phyloP scores from a whole-genome alignment of 2,329 filamentous ascomycete species.

The Eurotiales sp. region DNA sequence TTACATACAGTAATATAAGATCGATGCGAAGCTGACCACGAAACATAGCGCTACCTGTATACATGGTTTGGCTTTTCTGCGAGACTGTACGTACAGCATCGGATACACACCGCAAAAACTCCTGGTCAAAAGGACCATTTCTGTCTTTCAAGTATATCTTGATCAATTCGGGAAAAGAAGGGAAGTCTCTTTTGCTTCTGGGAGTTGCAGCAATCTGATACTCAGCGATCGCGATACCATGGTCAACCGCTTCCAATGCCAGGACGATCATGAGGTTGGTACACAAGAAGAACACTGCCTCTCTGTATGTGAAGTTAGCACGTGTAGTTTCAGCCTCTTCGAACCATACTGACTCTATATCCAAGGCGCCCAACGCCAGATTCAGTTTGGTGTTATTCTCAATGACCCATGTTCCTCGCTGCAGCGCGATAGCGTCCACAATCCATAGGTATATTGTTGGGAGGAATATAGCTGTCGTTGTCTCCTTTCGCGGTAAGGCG shows the following conservation, averaged over 20 bases:
- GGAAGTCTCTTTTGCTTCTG: neutral
- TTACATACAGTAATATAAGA: conserved; percentile 58
- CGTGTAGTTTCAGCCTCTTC: too few species aligned
- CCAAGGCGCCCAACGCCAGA: conserved; percentile 59
- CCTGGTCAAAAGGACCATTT: conserved; percentile 49
- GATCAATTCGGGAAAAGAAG: conserved; percentile 22
- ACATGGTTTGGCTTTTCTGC: conserved; percentile 69
- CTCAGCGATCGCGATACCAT: conserved; percentile 62
- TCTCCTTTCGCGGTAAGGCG: conserved; percentile 56
- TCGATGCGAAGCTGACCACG: conserved; percentile 65
- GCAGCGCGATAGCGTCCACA: conserved; percentile 65
- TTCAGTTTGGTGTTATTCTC: conserved; percentile 64
- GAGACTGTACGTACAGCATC: conserved; percentile 58
- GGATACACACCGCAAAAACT: conserved; percentile 55
- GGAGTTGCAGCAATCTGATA: conserved; percentile 9
- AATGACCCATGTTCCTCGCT: conserved; percentile 69
- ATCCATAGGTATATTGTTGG: conserved; percentile 69
- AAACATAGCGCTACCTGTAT: conserved; percentile 67
- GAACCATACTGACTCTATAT: conserved; percentile 53
- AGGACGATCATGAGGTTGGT: conserved; percentile 69
- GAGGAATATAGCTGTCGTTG: conserved; percentile 56
- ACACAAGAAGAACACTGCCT: conserved; percentile 68
- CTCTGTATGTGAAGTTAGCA: too few species aligned
- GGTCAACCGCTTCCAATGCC: conserved; percentile 65
- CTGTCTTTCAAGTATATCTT: conserved; percentile 23